Evolutionary conservation across 495 filamentous ascomycete genomes (phyloP).

Genomic region (Aspergillus mulundensis): DNA sequence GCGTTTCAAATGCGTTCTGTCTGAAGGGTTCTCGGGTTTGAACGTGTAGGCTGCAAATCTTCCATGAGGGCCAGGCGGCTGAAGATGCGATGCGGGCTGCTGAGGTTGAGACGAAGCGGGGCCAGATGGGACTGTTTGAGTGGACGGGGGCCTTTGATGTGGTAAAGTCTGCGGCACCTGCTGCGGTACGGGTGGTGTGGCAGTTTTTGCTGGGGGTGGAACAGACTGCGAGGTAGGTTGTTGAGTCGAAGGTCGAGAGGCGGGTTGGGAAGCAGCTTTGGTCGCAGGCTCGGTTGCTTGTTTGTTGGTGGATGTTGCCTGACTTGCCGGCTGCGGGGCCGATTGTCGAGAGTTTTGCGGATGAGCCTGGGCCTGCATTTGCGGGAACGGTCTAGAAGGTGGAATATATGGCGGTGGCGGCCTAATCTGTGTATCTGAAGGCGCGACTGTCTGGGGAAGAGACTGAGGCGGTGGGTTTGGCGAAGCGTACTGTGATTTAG

Average conservation of each 20-base stretch:
- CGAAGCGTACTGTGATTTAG: neutral
- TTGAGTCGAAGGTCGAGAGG: too few species aligned
- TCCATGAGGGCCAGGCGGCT: neutral
- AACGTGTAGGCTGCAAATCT: constrained; percentile 10
- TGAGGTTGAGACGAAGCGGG: neutral
- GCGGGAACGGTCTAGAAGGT: neutral
- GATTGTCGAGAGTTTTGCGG: neutral
- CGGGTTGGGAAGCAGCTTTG: neutral
- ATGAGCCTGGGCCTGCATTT: neutral
- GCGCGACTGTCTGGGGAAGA: neutral
- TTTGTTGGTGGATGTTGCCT: neutral
- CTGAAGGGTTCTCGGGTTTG: constrained; percentile 4
- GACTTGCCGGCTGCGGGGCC: neutral
- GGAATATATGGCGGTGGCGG: neutral
- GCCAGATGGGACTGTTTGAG: neutral
- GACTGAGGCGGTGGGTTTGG: neutral
- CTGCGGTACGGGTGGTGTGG: neutral
- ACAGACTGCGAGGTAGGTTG: neutral
- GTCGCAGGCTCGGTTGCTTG: neutral
- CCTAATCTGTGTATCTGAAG: neutral
- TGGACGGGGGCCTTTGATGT: neutral
- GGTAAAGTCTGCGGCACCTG: neutral
- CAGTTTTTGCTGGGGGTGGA: neutral
- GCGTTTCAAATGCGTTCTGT: constrained; percentile 15
- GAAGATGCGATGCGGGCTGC: neutral